Evolutionary conservation across 2,329 filamentous ascomycete genomes (phyloP).

Genomic region (Hypoxylon sp.): DNA sequence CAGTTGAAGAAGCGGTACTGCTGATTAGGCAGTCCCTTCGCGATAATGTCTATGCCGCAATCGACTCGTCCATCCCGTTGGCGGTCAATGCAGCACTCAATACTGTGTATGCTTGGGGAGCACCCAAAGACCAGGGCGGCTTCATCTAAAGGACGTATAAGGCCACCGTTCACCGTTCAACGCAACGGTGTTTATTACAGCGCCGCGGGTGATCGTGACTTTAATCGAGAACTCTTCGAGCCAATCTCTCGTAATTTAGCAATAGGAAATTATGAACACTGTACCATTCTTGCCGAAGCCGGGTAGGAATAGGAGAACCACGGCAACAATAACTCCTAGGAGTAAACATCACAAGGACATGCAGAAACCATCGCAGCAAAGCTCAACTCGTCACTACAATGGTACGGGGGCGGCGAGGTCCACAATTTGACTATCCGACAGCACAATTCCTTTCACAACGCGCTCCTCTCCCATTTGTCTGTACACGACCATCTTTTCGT

Average conservation of each 20-base stretch:
- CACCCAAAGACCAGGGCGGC: conserved; percentile 60
- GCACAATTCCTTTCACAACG: neutral
- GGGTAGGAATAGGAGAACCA: neutral
- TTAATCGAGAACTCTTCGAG: conserved; percentile 51
- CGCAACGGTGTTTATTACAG: conserved; percentile 51
- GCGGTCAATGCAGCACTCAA: conserved; percentile 57
- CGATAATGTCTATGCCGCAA: conserved; percentile 63
- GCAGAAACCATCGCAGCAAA: neutral
- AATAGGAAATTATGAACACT: no score
- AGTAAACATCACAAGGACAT: neutral
- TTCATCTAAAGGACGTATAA: conserved; percentile 68
- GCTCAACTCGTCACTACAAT: neutral
- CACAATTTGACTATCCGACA: neutral
- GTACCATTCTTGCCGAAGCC: neutral
- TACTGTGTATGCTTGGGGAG: conserved; percentile 59
- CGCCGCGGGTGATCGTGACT: conserved; percentile 51
- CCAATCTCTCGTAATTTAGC: conserved; percentile 45
- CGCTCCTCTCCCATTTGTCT: neutral
- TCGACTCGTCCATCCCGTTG: conserved; percentile 56
- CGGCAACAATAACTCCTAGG: neutral
- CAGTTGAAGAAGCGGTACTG: conserved; percentile 57
- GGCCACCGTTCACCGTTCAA: conserved; percentile 59
- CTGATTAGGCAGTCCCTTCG: conserved; percentile 59
- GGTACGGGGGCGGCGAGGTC: neutral
- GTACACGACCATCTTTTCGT: neutral